phyloP scores from a whole-genome alignment of 257 asterid genomes.

The Rhazya stricta region DNA sequence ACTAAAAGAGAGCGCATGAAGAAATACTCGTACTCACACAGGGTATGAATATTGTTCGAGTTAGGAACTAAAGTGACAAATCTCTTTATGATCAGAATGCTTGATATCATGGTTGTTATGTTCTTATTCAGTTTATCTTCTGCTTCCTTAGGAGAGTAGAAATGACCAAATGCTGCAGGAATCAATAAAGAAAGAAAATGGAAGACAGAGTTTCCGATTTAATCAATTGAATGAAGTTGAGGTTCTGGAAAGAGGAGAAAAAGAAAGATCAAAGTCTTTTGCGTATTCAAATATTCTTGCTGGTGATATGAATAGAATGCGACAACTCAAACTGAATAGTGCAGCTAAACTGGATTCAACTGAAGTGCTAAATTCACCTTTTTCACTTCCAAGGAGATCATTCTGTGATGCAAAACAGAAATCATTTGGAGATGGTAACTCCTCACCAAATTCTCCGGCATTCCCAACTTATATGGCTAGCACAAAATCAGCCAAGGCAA shows the following conservation, averaged over 20 bases:
- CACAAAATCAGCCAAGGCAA: conserved; percentile 85
- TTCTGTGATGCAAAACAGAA: conserved; percentile 50
- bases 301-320: conserved; percentile 26
- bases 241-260: conserved; percentile 24
- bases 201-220: conserved; percentile 34
- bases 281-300: conserved; percentile 30
- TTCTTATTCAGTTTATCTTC: background rate
- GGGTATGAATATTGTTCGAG: conserved; percentile 32
- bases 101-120: background rate
- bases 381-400: conserved; percentile 63
- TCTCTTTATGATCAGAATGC: background rate
- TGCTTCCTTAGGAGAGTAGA: conserved; percentile 48
- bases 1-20: conserved; percentile 68
- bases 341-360: conserved; percentile 28
- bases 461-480: conserved; percentile 77
- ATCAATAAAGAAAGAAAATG: conserved; percentile 37
- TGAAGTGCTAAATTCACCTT: conserved; percentile 45
- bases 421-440: conserved; percentile 49
- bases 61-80: background rate
- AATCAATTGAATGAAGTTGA: conserved; percentile 33
- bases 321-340: conserved; percentile 36
- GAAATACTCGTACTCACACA: conserved; percentile 70
- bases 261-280: conserved; percentile 31
- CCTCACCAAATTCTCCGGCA: conserved; percentile 53
- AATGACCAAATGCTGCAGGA: conserved; percentile 42